Conservation (phyloP, 306 rosid genomes). For the Begonia fuchsioides region DNA sequence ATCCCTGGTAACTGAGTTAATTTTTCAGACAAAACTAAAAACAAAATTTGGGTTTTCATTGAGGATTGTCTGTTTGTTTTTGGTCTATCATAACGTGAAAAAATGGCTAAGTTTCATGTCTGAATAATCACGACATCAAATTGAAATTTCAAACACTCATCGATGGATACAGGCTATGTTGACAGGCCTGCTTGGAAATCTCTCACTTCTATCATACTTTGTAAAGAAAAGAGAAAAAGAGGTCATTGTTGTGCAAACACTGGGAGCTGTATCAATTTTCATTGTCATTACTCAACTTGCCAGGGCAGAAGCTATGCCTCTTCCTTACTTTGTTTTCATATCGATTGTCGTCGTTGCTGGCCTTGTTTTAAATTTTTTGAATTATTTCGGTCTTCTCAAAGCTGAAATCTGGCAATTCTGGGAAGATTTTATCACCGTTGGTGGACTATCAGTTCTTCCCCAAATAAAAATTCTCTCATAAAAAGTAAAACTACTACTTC, state of each 20-base stretch:
- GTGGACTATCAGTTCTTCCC: constrained; percentile 74
- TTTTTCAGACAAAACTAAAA: neutral
- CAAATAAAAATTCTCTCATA: constrained; percentile 37
- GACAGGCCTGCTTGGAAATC: constrained; percentile 74
- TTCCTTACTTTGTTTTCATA: constrained; percentile 46
- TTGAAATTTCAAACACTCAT: neutral
- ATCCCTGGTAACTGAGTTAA: neutral
- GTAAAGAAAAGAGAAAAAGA: constrained; percentile 83
- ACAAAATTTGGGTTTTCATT: neutral
- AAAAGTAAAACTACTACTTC: neutral
- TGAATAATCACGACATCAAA: neutral
- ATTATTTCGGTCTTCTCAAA: constrained; percentile 52
- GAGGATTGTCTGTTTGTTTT: neutral
- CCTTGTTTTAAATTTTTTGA: constrained; percentile 58
- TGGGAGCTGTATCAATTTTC: constrained; percentile 51
- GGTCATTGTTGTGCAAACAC: constrained; percentile 68
- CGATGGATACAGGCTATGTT: constrained; percentile 59
- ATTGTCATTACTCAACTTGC: constrained; percentile 60
- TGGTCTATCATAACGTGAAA: neutral
- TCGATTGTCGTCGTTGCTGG: constrained; percentile 52
- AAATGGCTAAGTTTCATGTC: neutral
- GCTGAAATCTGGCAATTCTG: constrained; percentile 50
- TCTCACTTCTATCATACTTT: constrained; percentile 75
- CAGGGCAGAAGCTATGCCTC: constrained; percentile 76
- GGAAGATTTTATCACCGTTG: constrained; percentile 84